Percentiles rank a stretch among this genome's conserved stretches.
These are phyloP conservation scores for Chaetoceros muelleri DNA, from an alignment of 108 stramenopile genomes.

Conservation along the genomic window DNA sequence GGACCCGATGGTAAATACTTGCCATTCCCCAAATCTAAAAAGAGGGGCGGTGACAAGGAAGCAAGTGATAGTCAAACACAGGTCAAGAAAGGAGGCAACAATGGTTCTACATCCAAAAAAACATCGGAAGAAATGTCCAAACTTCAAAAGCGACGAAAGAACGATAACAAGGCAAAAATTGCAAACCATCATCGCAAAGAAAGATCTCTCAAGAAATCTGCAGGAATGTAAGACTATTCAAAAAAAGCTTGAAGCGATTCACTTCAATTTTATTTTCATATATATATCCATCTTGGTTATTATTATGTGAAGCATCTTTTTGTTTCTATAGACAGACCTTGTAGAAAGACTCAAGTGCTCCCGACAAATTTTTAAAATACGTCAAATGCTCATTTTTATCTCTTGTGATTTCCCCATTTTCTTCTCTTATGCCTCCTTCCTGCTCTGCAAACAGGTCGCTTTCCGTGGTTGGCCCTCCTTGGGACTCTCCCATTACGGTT, in stretches of 20 bases:
- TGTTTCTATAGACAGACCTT: too few species aligned
- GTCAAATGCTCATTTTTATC: too few species aligned
- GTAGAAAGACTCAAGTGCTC: too few species aligned
- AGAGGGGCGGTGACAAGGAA: constrained; percentile 13
- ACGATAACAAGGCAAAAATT: constrained; percentile 53
- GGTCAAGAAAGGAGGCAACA: neutral
- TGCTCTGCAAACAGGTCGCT: neutral
- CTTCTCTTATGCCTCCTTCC: neutral
- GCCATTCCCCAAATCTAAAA: constrained; percentile 21
- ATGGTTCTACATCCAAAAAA: neutral
- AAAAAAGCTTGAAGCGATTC: too few species aligned
- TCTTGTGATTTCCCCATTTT: neutral
- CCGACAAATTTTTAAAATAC: too few species aligned
- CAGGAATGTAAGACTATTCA: constrained; percentile 5
- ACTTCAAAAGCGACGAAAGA: constrained; percentile 51
- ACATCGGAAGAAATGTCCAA: constrained; percentile 23
- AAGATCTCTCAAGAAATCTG: constrained; percentile 36
- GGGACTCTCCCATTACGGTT: neutral
- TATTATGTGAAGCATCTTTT: too few species aligned
- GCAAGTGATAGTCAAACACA: neutral
- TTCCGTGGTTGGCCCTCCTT: neutral
- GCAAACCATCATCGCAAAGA: constrained; percentile 54
- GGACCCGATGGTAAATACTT: constrained; percentile 69
- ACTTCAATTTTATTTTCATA: too few species aligned
- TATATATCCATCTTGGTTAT: too few species aligned